Base-by-base conservation (phyloP, 2,329 filamentous ascomycete genomes). In the Xylaria sp. region DNA sequence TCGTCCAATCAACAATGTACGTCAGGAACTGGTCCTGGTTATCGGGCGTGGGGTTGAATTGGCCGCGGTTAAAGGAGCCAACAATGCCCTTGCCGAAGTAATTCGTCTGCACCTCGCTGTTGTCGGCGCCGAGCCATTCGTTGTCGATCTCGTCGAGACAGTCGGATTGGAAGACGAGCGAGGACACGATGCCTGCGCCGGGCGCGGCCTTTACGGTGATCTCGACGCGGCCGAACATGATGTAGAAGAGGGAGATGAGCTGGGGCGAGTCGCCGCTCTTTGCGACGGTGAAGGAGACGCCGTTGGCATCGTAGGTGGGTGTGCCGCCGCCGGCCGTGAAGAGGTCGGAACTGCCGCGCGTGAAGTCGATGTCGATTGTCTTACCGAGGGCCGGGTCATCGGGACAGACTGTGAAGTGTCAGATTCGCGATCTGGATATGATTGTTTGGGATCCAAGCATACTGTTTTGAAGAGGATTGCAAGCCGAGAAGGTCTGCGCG, bases 201-300 rank as follows among this genome's bases (percentile, higher is more conserved):
- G 92, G 88, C 8, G 94, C 92, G 30, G 91, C 86, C 76, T 93
- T 92, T 79, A 97, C 82, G 37, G 85, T 87, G 66, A 92, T 84
- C 66, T 96, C 89, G 71, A 97, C 90, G 64, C 88, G 89, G 66
- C 94, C 94, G 73, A 97, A 99, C 94, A 99, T 97, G 78, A 99
- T 96, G 80, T 97, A 97, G 84, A 96, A 97, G 69, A 94, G 85
- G 62, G 92, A 96, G 65, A 83, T 83, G 62, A 99, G 84, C 73
- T 93, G 89, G 0, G 94, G 94, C 2, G 91, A 84, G 71, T 99
- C 91, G 59, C 93, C 92, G 54, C 86, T 81, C 70, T 86, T 78
- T 55, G 84, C 76, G 55, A 99, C 87, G 30, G 90, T 92, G 73
- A 99, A 95, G 13, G 83, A 84, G 30, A 83, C 92, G 60, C 94